Percentiles rank a stretch among this genome's conserved stretches.
Conservation (phyloP, 148 eudicot species). For the Diospyros lotus region DNA sequence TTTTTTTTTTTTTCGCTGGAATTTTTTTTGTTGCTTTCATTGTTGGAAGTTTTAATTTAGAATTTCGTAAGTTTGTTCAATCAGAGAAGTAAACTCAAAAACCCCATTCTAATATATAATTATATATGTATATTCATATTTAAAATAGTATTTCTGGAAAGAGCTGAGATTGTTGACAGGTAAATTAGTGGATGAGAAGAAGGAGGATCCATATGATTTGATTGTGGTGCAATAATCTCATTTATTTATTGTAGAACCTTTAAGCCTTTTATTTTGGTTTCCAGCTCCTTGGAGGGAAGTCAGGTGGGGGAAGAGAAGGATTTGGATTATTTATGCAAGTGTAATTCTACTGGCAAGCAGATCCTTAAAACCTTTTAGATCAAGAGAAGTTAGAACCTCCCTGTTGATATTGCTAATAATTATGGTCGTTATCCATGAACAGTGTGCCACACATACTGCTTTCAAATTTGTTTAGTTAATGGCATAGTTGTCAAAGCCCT, state of each 20-base stretch:
- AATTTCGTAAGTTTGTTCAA: not conserved
- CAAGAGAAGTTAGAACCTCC: not conserved
- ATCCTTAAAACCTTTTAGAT: not conserved
- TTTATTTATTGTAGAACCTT: too few species aligned
- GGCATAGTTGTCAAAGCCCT: too few species aligned
- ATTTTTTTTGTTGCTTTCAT: too few species aligned
- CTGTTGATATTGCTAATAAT: not conserved
- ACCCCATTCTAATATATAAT: too few species aligned
- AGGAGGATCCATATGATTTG: not conserved
- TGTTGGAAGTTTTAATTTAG: not conserved
- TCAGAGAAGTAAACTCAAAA: not conserved
- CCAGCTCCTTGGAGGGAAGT: too few species aligned
- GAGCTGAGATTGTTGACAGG: not conserved
- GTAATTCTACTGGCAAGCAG: not conserved
- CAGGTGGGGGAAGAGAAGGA: too few species aligned
- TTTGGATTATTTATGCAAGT: too few species aligned
- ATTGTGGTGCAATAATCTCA: too few species aligned
- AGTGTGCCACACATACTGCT: not conserved
- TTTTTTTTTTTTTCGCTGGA: too few species aligned
- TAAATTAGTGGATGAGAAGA: not conserved
- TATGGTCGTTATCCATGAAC: not conserved
- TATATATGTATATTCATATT: not conserved
- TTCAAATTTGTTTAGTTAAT: not conserved
- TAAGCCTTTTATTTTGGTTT: too few species aligned
- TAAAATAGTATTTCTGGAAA: not conserved